Evolutionary conservation across 176 grass and related monocot species (phyloP).

Genomic region (Phyllostachys edulis): DNA sequence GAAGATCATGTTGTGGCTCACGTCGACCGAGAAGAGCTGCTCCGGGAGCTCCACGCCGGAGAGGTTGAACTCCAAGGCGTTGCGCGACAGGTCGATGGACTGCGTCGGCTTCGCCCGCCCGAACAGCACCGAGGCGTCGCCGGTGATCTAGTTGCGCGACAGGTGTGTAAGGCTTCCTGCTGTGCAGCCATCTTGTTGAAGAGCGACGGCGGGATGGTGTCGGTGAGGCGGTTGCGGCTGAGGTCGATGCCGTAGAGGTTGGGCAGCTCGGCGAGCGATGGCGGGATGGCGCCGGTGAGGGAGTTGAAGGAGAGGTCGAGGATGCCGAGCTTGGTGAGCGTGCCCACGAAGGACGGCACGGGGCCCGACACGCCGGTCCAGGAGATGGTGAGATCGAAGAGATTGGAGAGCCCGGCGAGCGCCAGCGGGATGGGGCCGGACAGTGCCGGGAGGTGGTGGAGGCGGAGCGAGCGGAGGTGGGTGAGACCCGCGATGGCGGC

Average conservation of each 20-base stretch:
- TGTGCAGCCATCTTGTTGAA: background rate
- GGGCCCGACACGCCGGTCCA: no score
- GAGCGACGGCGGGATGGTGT: slow-evolving; percentile 36
- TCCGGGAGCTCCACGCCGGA: slow-evolving; percentile 27
- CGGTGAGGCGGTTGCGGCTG: slow-evolving; percentile 61
- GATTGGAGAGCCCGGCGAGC: no score
- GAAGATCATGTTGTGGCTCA: slow-evolving; percentile 54
- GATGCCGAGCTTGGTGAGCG: no score
- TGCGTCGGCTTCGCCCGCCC: slow-evolving; percentile 19
- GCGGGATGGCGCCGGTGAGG: no score
- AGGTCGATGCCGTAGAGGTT: background rate
- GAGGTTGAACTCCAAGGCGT: slow-evolving; percentile 44
- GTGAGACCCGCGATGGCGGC: no score
- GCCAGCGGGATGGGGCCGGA: no score
- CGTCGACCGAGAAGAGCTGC: slow-evolving; percentile 16
- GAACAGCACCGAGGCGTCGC: slow-evolving; percentile 46
- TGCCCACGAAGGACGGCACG: no score
- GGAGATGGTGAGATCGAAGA: no score
- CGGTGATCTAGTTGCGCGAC: slow-evolving; percentile 45
- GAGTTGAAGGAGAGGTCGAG: no score
- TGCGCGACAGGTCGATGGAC: slow-evolving; percentile 47
- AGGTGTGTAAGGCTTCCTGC: slow-evolving; percentile 39
- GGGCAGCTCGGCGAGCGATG: no score
- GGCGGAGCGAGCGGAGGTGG: no score
- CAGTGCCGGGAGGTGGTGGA: no score